Conservation (phyloP, 805 yeast species). For the Priceomyces melissophilus region DNA sequence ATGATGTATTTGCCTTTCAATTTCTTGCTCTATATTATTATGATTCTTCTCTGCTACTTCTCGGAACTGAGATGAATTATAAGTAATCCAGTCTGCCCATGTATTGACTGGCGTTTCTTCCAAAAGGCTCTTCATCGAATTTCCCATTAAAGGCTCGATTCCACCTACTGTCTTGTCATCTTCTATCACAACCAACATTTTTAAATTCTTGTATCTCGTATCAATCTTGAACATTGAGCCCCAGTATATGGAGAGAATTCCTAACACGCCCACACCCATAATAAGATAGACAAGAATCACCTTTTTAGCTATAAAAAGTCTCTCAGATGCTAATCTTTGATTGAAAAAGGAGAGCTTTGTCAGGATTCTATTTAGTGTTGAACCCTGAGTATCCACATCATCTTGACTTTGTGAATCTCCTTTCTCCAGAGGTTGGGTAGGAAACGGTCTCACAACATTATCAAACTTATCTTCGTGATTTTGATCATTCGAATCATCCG, state of each 20-base stretch:
- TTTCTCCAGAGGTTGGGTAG: not conserved
- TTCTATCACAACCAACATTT: conserved; percentile 35
- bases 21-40: conserved; percentile 31
- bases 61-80: conserved; percentile 23
- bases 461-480: not conserved
- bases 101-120: conserved; percentile 20
- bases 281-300: conserved; percentile 20
- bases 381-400: not conserved
- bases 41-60: conserved; percentile 25
- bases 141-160: conserved; percentile 49
- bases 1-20: conserved; percentile 45
- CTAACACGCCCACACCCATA: conserved; percentile 33
- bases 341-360: conserved; percentile 31
- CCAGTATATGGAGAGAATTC: conserved; percentile 39
- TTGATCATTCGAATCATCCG: no score
- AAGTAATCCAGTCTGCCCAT: conserved; percentile 37
- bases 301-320: conserved; percentile 16
- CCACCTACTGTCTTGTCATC: conserved; percentile 24
- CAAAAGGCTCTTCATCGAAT: conserved; percentile 26
- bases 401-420: not conserved
- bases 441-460: not conserved
- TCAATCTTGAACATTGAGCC: conserved; percentile 33
- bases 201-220: conserved; percentile 27
- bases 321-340: conserved; percentile 16
- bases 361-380: conserved; percentile 20